Evolutionary conservation across 2,329 filamentous ascomycete species (phyloP).

Genomic region (Colletotrichum euphorbiae): DNA sequence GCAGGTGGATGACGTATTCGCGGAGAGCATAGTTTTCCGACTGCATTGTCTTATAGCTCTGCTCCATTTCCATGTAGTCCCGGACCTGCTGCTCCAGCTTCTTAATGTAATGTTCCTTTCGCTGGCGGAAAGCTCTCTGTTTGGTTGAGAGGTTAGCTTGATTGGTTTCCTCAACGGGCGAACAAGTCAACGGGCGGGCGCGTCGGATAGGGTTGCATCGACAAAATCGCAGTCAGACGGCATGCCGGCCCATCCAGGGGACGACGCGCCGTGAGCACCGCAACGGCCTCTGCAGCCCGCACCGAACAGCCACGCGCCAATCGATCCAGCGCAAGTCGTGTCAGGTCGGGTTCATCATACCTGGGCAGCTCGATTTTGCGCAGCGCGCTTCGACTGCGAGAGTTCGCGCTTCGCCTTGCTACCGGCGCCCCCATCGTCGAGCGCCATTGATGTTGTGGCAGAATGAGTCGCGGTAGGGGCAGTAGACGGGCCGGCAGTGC

Average conservation of each 20-base stretch:
- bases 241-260: slow-evolving; percentile 32
- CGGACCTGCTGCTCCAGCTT: slow-evolving; percentile 95
- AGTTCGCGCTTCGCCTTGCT: slow-evolving; percentile 90
- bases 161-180: not conserved
- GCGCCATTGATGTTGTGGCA: slow-evolving; percentile 43
- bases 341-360: slow-evolving; percentile 59
- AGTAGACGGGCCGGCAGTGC: slow-evolving; percentile 43
- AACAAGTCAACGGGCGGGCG: not conserved
- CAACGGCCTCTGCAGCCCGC: slow-evolving; percentile 9
- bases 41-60: slow-evolving; percentile 83
- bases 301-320: slow-evolving; percentile 12
- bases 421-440: slow-evolving; percentile 57
- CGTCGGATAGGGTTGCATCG: not conserved
- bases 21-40: slow-evolving; percentile 90
- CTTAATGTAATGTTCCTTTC: slow-evolving; percentile 98
- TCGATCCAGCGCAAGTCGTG: slow-evolving; percentile 4
- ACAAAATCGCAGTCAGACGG: slow-evolving; percentile 4
- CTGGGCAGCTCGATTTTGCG: slow-evolving; percentile 96
- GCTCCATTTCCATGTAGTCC: slow-evolving; percentile 80
- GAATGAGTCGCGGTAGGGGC: slow-evolving; percentile 45
- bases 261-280: slow-evolving; percentile 1
- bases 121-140: slow-evolving; percentile 94
- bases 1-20: slow-evolving; percentile 92
- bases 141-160: slow-evolving; percentile 44
- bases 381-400: slow-evolving; percentile 94